phyloP scores from a whole-genome alignment of 78 protist genomes.

The Cavenderia fasciculata region DNA sequence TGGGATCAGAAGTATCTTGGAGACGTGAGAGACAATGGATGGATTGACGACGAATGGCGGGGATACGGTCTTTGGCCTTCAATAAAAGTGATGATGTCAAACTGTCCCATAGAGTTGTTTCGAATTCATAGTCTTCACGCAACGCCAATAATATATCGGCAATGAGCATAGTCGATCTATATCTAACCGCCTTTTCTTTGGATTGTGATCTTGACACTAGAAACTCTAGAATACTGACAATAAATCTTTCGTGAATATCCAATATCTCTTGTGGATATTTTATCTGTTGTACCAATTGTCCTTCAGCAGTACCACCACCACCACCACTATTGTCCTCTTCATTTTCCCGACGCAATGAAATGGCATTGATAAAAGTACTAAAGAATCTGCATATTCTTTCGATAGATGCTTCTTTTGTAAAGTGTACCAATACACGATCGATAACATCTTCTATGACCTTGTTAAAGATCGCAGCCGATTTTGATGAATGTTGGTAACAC shows the following conservation, averaged over 20 bases:
- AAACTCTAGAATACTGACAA: neutral
- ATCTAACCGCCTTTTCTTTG: conserved; percentile 35
- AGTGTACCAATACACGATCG: conserved; percentile 31
- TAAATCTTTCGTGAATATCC: conserved; percentile 1
- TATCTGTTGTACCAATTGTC: neutral
- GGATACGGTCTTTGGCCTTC: conserved; percentile 20
- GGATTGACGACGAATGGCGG: conserved; percentile 45
- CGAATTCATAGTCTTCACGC: conserved; percentile 48
- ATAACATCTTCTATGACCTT: neutral
- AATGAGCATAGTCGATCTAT: conserved; percentile 20
- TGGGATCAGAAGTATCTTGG: conserved; percentile 12
- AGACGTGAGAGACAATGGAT: conserved; percentile 30
- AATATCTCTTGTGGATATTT: neutral
- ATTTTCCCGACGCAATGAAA: neutral
- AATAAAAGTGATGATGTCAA: conserved; percentile 4
- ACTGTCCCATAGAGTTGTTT: neutral
- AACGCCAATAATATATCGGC: conserved; percentile 3
- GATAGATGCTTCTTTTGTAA: conserved; percentile 29
- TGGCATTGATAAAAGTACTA: neutral
- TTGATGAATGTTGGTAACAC: neutral
- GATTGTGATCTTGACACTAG: conserved; percentile 18
- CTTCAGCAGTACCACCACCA: neutral
- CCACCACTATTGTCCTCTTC: neutral
- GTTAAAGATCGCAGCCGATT: neutral
- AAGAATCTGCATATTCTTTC: conserved; percentile 23